These are phyloP conservation scores for Blumeria graminis DNA, from an alignment of 2,329 filamentous ascomycete genomes.

Conservation along the genomic window DNA sequence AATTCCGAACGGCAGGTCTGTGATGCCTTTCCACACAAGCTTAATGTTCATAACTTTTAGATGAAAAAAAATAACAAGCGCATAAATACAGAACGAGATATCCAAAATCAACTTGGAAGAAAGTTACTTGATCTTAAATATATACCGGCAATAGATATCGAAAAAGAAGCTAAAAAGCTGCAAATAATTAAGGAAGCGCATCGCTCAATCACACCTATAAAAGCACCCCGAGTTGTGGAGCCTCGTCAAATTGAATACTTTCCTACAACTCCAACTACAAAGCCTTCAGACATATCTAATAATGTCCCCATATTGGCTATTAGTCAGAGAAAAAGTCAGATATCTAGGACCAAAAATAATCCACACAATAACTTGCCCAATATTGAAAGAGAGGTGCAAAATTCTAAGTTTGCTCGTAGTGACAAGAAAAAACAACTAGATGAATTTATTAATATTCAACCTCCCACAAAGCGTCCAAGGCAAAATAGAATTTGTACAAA, in stretches of 20 bases:
- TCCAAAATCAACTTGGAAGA: slow-evolving; percentile 10
- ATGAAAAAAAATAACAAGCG: slow-evolving; percentile 10
- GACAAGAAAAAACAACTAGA: background rate
- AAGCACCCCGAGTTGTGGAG: background rate
- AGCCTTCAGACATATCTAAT: background rate
- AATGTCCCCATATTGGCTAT: background rate
- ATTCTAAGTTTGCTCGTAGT: background rate
- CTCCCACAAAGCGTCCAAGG: background rate
- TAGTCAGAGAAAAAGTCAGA: background rate
- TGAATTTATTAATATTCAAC: background rate
- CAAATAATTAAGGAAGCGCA: background rate
- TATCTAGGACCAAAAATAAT: background rate
- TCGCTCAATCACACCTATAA: background rate
- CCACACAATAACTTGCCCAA: background rate
- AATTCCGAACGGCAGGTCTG: slow-evolving; percentile 8
- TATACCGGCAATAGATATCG: background rate
- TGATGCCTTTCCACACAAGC: background rate
- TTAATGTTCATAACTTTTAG: slow-evolving; percentile 4
- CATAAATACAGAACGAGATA: slow-evolving; percentile 10
- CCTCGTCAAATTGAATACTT: background rate
- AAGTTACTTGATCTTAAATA: slow-evolving; percentile 1
- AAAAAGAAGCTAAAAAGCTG: background rate
- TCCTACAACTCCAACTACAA: background rate
- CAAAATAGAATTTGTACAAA: background rate
- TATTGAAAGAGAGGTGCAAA: background rate